These are phyloP conservation scores for Candida loeiensis DNA, from an alignment of 805 yeast species.

Conservation along the genomic window DNA sequence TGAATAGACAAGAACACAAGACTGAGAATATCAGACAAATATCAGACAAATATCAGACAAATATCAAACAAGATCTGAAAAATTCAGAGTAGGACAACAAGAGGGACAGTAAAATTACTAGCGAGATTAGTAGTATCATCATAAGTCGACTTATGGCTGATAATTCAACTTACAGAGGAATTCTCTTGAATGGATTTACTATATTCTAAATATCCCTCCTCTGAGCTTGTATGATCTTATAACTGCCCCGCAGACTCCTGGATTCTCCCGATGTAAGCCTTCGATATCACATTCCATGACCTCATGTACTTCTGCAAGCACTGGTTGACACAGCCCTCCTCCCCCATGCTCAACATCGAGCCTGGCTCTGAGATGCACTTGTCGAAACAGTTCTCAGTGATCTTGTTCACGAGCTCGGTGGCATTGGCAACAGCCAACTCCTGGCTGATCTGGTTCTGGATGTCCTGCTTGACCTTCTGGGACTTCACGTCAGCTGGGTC, in stretches of 20 bases:
- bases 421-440: conserved; percentile 93
- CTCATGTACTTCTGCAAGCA: conserved; percentile 87
- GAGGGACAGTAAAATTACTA: too few relatives aligned
- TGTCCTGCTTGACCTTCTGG: conserved; percentile 53
- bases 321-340: conserved; percentile 66
- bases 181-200: too few relatives aligned
- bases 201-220: neutral
- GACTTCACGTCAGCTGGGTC: conserved; percentile 16
- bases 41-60: too few relatives aligned
- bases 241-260: conserved; percentile 41
- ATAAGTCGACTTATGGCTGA: too few relatives aligned
- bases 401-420: conserved; percentile 76
- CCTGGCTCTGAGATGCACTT: conserved; percentile 70
- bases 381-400: conserved; percentile 83
- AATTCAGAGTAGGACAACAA: too few relatives aligned
- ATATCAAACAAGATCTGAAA: too few relatives aligned
- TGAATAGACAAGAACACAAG: too few relatives aligned
- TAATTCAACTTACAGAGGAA: too few relatives aligned
- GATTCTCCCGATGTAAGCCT: conserved; percentile 70
- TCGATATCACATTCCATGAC: conserved; percentile 84
- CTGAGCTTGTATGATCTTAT: neutral
- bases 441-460: conserved; percentile 68
- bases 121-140: too few relatives aligned
- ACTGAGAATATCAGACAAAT: too few relatives aligned
- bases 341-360: conserved; percentile 42